Evolutionary conservation across 1,284 basidiomycete genomes (phyloP), one percentile per base, ranked within the genome.

Genomic region (Agaricales sp.): DNA sequence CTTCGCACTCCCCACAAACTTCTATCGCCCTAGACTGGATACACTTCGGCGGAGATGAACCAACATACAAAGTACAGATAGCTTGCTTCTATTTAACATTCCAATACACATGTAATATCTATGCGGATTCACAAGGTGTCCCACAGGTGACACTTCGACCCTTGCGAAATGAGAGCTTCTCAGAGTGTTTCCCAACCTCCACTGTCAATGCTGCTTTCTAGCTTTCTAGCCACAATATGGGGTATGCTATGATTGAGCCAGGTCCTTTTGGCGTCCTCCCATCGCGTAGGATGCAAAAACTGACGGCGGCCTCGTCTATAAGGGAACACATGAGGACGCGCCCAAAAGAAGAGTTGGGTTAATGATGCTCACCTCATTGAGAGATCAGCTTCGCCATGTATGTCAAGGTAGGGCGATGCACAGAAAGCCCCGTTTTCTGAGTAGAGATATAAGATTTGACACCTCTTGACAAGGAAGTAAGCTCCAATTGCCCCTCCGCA

Each of bases 171-270:
- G n/a, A n/a, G n/a, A n/a, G n/a, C n/a, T n/a, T n/a, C n/a, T 41
- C 16, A 41, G 39, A 96, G 67, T 46, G 88, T 88, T 59, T 89
- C 87, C 94, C 94, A 97, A 11, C 92, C 92, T 20, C 93, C 92
- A 43, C 77, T 84, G 61, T 97, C 93, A n/a, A 92, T 77, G 2
- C 79, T 81, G 51, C 87, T 77, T 61, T 99, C 96, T 50, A 97
- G 65, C 63, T 89, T 90, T 46, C 95, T 75, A 2, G 94, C 91
- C 13, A 97, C 87, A 30, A 92, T 71, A 8, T 91, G 95, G 4
- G 95, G 92, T 48, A 98, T 86, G 1, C 85, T 82, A 55, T 98
- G 94, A 49, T 77, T 78, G 37, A 98, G 73, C 92, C 95, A 97
- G 1, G 79, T 80, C 66, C 87, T 90, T 22, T 93, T 77, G 45